phyloP scores from a whole-genome alignment of 2,329 filamentous ascomycete genomes.

The Ophiostoma piceae region DNA sequence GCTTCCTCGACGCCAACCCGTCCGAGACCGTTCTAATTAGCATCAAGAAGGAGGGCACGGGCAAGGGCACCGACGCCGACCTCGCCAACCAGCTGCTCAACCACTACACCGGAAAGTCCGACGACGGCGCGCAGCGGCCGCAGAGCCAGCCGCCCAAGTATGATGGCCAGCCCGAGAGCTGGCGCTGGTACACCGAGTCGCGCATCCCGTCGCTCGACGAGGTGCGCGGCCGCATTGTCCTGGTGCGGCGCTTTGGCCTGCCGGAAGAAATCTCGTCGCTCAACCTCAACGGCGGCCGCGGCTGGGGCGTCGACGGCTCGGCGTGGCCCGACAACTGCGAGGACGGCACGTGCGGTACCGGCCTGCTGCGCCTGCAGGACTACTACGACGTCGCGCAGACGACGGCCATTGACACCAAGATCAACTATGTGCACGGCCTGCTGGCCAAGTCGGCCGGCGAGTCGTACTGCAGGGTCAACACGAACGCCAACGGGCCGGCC shows the following conservation, averaged over 20 bases:
- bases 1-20: slow-evolving; percentile 71
- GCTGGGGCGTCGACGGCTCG: slow-evolving; percentile 57
- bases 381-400: slow-evolving; percentile 83
- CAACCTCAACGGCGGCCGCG: slow-evolving; percentile 44
- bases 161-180: slow-evolving; percentile 16
- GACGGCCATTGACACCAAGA: slow-evolving; percentile 74
- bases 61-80: slow-evolving; percentile 71
- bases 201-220: slow-evolving; percentile 73
- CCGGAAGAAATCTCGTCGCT: slow-evolving; percentile 43
- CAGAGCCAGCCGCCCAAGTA: background rate
- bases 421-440: slow-evolving; percentile 66
- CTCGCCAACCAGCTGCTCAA: slow-evolving; percentile 67
- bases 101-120: slow-evolving; percentile 56
- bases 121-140: slow-evolving; percentile 17
- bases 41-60: slow-evolving; percentile 85
- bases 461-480: slow-evolving; percentile 31
- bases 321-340: slow-evolving; percentile 85
- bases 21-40: slow-evolving; percentile 80
- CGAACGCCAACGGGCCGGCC: background rate
- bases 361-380: slow-evolving; percentile 81
- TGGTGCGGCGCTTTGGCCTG: slow-evolving; percentile 74
- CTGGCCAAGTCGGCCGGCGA: slow-evolving; percentile 64
- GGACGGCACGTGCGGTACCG: slow-evolving; percentile 63
- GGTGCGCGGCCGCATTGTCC: slow-evolving; percentile 73
- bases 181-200: slow-evolving; percentile 72